Percentiles rank a stretch among this genome's conserved stretches.
These are phyloP conservation scores for Pontederia paniculata DNA, from an alignment of 176 grass and related monocot genomes.

Conservation along the genomic window DNA sequence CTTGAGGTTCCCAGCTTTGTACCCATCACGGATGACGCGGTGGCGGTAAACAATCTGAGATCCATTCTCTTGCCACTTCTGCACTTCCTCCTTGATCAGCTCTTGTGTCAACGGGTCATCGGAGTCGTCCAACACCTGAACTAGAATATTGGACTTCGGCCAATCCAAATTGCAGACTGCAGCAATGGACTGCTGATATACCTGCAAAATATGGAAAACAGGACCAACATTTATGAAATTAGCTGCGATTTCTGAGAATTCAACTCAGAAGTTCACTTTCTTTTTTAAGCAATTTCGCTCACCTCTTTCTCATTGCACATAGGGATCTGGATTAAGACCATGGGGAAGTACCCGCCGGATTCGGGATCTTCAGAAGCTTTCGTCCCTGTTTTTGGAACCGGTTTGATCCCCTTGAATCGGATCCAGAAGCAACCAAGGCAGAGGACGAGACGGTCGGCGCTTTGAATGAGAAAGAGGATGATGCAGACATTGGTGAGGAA, in stretches of 20 bases:
- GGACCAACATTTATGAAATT: background rate
- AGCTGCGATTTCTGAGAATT: too few relatives aligned
- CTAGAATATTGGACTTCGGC: conserved; percentile 86
- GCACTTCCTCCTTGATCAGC: conserved; percentile 77
- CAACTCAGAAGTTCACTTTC: too few relatives aligned
- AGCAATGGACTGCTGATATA: conserved; percentile 97
- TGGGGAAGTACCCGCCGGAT: conserved; percentile 58
- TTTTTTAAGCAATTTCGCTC: background rate
- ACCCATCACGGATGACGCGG: conserved; percentile 71
- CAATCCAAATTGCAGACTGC: conserved; percentile 94
- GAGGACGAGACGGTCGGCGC: conserved; percentile 73
- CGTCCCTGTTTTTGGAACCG: conserved; percentile 26
- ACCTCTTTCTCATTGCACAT: conserved; percentile 99
- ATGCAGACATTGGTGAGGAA: conserved; percentile 85
- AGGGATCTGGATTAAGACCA: conserved; percentile 96
- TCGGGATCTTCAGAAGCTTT: conserved; percentile 43
- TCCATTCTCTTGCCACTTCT: conserved; percentile 89
- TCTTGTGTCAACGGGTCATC: conserved; percentile 65
- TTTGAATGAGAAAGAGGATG: conserved; percentile 95
- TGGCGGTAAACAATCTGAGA: conserved; percentile 82
- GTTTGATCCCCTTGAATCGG: conserved; percentile 71
- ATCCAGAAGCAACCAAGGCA: conserved; percentile 94
- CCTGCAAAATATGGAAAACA: conserved; percentile 38
- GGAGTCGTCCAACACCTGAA: conserved; percentile 95
- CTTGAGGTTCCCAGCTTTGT: conserved; percentile 98